Conservation (phyloP, 2,329 filamentous ascomycete species). For the Emericellopsis cladophorae region DNA sequence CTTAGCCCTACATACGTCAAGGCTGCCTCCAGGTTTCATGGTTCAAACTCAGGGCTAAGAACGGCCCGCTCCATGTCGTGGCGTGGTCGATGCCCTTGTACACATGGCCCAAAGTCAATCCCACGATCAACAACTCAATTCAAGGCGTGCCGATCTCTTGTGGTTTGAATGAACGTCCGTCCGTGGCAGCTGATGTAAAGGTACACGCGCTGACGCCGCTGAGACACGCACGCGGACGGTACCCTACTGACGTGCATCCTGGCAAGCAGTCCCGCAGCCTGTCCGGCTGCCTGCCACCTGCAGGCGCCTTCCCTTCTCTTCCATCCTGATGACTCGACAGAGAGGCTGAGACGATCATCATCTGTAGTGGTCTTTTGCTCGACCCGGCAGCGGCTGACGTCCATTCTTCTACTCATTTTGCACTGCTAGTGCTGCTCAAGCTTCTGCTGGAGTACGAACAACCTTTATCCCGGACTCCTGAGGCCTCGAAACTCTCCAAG, state of each 20-base stretch:
- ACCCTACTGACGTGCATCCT: slow-evolving; percentile 1
- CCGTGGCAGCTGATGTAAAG: neutral
- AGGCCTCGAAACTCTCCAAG: neutral
- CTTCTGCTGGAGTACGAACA: neutral
- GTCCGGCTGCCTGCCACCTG: neutral
- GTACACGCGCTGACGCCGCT: slow-evolving; percentile 1
- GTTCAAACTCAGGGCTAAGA: too few relatives aligned
- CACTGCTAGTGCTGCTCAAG: neutral
- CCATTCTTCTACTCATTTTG: neutral
- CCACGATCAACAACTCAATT: too few relatives aligned
- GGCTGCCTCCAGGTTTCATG: too few relatives aligned
- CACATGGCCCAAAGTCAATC: too few relatives aligned
- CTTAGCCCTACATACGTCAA: too few relatives aligned
- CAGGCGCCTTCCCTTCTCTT: neutral
- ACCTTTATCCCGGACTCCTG: neutral
- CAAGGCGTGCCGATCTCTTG: too few relatives aligned
- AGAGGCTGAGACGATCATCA: slow-evolving; percentile 4
- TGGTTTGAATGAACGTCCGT: neutral
- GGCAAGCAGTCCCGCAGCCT: neutral
- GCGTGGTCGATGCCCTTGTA: too few relatives aligned
- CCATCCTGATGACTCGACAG: slow-evolving; percentile 2
- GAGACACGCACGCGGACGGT: slow-evolving; percentile 1
- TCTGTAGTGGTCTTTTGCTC: slow-evolving; percentile 2
- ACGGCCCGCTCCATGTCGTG: too few relatives aligned
- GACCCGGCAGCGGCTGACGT: slow-evolving; percentile 3